Conservation (phyloP, 2,329 filamentous ascomycete species). For the Claviceps arundinis region DNA sequence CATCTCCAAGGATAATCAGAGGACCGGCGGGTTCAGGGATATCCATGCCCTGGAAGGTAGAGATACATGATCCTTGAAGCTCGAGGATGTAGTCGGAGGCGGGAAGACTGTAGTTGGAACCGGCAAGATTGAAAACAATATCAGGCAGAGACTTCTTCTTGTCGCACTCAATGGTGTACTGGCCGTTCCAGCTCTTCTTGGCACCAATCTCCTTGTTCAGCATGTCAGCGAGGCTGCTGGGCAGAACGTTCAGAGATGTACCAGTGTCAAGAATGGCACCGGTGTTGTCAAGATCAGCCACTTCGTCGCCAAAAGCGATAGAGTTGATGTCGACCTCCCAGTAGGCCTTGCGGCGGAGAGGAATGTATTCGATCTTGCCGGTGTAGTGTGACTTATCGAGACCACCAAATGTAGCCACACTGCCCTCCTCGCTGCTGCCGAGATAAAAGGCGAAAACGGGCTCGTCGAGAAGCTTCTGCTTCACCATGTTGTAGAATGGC, state of each 20-base stretch:
- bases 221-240: constrained; percentile 81
- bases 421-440: constrained; percentile 57
- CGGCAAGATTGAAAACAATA: constrained; percentile 77
- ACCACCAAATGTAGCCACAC: constrained; percentile 83
- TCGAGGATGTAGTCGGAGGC: constrained; percentile 93
- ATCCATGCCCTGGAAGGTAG: constrained; percentile 95
- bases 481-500: constrained; percentile 91
- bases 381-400: constrained; percentile 67
- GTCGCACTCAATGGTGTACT: constrained; percentile 85
- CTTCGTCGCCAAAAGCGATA: constrained; percentile 76
- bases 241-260: constrained; percentile 93
- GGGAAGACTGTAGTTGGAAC: constrained; percentile 84
- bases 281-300: constrained; percentile 82
- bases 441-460: constrained; percentile 96
- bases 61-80: constrained; percentile 90
- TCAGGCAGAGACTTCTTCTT: constrained; percentile 78
- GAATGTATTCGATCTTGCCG: constrained; percentile 84
- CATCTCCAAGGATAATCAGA: constrained; percentile 87
- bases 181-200: constrained; percentile 94
- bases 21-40: constrained; percentile 78
- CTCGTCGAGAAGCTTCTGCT: constrained; percentile 82
- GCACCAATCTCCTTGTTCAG: constrained; percentile 96
- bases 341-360: constrained; percentile 95
- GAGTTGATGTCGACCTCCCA: constrained; percentile 97
- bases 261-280: constrained; percentile 97